phyloP scores from a whole-genome alignment of 768 basidiomycete genomes.

The Aureoboletus auriporus region DNA sequence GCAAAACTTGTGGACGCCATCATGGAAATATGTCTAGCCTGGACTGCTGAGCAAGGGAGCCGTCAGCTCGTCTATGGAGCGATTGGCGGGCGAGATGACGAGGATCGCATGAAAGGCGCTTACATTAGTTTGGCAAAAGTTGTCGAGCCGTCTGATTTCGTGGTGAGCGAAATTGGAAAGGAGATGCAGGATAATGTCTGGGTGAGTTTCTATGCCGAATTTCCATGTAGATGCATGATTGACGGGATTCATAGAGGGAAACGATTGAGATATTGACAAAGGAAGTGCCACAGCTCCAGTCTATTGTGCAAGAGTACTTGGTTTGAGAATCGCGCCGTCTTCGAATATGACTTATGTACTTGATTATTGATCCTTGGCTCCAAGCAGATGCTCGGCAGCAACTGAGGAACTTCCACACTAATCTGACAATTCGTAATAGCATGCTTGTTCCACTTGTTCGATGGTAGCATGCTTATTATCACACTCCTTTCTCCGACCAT shows the following conservation, averaged over 20 bases:
- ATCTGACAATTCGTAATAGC: too few relatives aligned
- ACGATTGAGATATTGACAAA: constrained; percentile 17
- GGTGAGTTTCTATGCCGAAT: constrained; percentile 20
- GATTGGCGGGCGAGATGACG: constrained; percentile 20
- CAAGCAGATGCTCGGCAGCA: too few relatives aligned
- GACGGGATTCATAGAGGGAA: constrained; percentile 9
- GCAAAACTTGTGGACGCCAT: not conserved
- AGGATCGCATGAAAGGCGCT: constrained; percentile 19
- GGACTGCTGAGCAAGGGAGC: constrained; percentile 31
- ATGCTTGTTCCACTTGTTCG: too few relatives aligned
- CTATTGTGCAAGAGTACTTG: constrained; percentile 13
- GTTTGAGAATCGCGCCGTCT: not conserved
- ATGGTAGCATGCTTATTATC: too few relatives aligned
- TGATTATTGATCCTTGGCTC: too few relatives aligned
- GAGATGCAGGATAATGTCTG: constrained; percentile 30
- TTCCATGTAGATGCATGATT: too few relatives aligned
- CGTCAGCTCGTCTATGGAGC: constrained; percentile 33
- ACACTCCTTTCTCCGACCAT: too few relatives aligned
- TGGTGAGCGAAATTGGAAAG: constrained; percentile 27
- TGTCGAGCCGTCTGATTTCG: constrained; percentile 30
- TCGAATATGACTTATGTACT: too few relatives aligned
- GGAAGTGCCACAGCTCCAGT: constrained; percentile 8
- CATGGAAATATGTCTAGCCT: constrained; percentile 10
- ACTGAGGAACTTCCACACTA: too few relatives aligned
- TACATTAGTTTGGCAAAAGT: constrained; percentile 12